Evolutionary conservation across 805 yeast species (phyloP).

Genomic region (Candida taoyuanica): DNA sequence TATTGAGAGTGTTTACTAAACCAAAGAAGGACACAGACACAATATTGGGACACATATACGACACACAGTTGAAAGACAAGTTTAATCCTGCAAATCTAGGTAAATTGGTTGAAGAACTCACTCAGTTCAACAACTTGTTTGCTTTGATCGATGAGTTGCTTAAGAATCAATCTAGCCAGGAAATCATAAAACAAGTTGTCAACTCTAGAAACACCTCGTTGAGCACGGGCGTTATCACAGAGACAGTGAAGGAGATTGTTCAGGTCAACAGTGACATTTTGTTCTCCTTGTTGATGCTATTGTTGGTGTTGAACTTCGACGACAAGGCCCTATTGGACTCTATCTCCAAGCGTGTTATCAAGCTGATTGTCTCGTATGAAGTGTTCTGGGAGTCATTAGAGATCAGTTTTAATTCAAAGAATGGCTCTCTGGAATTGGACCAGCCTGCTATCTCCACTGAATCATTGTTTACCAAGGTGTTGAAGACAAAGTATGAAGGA

Average conservation of each 20-base stretch:
- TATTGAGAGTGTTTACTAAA: conserved; percentile 34
- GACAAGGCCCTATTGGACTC: conserved; percentile 20
- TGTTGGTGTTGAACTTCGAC: conserved; percentile 36
- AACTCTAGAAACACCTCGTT: conserved; percentile 22
- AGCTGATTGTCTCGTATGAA: conserved; percentile 18
- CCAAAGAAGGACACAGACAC: conserved; percentile 24
- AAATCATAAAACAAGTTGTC: not conserved
- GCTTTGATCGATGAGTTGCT: conserved; percentile 35
- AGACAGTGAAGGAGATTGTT: conserved; percentile 28
- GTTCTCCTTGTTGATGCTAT: conserved; percentile 30
- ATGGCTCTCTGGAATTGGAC: conserved; percentile 21
- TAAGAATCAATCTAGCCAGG: conserved; percentile 22
- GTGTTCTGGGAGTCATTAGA: conserved; percentile 15
- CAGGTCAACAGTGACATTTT: conserved; percentile 29
- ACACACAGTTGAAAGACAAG: conserved; percentile 35
- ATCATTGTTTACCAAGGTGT: conserved; percentile 12
- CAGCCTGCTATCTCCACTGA: conserved; percentile 13
- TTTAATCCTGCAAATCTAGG: conserved; percentile 36
- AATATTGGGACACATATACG: conserved; percentile 35
- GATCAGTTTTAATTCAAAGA: conserved; percentile 12
- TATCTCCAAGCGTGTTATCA: conserved; percentile 17
- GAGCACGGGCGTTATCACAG: conserved; percentile 22
- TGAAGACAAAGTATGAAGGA: conserved; percentile 8
- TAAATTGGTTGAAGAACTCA: conserved; percentile 37
- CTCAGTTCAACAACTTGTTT: conserved; percentile 34